A percentile compares a stretch with the other conserved stretches of the same genome.
These are phyloP conservation scores for Bodo saltans DNA, from an alignment of 78 protist genomes.

Conservation along the genomic window DNA sequence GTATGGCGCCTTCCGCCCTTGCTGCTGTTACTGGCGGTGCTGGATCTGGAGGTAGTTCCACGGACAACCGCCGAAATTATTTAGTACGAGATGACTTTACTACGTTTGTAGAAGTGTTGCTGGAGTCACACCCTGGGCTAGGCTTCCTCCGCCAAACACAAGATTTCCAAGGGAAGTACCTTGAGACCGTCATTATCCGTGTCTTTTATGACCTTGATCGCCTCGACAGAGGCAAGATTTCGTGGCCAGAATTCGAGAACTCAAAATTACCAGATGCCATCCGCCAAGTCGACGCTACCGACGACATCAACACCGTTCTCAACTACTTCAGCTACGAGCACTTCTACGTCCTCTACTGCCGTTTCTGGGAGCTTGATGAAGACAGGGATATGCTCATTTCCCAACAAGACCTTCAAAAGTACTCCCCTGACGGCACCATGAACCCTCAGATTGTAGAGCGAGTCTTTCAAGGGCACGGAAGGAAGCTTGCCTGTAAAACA, in stretches of 20 bases:
- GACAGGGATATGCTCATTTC: conserved; percentile 74
- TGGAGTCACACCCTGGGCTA: conserved; percentile 76
- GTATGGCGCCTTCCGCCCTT: no score
- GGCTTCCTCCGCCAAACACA: conserved; percentile 69
- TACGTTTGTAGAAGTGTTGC: conserved; percentile 2
- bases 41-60: neutral
- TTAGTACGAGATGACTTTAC: neutral
- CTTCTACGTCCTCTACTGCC: conserved; percentile 89
- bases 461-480: conserved; percentile 37
- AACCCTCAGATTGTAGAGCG: conserved; percentile 52
- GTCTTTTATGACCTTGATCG: conserved; percentile 63
- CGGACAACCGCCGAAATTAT: neutral
- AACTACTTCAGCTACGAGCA: conserved; percentile 86
- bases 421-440: conserved; percentile 21
- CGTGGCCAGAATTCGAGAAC: conserved; percentile 45
- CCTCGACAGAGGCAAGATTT: conserved; percentile 38
- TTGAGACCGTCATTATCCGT: conserved; percentile 68
- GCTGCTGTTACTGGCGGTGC: no score
- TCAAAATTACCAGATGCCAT: conserved; percentile 38
- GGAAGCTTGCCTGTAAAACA: conserved; percentile 14
- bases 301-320: conserved; percentile 63
- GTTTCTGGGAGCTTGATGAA: conserved; percentile 90
- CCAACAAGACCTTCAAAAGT: conserved; percentile 39
- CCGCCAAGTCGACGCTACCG: neutral
- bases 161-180: conserved; percentile 75